Percentiles rank a stretch among this genome's conserved stretches.
These are phyloP conservation scores for Trypanosoma grayi DNA, from an alignment of 208 protist genomes.

Conservation along the genomic window DNA sequence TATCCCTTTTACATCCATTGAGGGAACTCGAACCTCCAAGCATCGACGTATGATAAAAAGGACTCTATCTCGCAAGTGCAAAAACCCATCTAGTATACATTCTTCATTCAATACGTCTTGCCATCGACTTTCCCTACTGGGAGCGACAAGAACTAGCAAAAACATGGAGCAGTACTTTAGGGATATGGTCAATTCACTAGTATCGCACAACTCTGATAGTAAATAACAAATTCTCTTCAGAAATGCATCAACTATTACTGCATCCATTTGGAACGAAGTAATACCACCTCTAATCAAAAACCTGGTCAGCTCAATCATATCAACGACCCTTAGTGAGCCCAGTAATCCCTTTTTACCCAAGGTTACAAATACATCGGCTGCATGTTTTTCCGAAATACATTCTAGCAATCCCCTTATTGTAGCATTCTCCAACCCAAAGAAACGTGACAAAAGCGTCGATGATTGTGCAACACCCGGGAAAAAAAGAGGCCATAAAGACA, in stretches of 20 bases:
- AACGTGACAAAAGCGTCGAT: not conserved
- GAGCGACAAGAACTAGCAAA: slow-evolving; percentile 14
- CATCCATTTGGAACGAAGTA: not conserved
- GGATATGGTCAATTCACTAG: slow-evolving; percentile 1
- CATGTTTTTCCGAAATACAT: not conserved
- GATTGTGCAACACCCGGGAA: not conserved
- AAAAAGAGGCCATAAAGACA: not conserved
- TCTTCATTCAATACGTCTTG: not conserved
- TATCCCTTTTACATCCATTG: slow-evolving; percentile 3
- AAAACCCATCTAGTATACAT: not conserved
- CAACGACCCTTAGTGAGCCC: not conserved
- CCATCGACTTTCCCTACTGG: slow-evolving; percentile 9
- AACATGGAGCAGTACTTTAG: slow-evolving; percentile 23
- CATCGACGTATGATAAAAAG: slow-evolving; percentile 16
- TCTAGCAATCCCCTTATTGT: not conserved
- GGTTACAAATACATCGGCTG: not conserved
- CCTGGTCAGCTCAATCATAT: slow-evolving; percentile 8
- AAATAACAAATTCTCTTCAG: not conserved
- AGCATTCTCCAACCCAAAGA: not conserved
- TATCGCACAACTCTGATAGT: not conserved
- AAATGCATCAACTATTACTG: not conserved
- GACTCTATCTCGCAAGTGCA: not conserved
- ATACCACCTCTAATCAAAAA: slow-evolving; percentile 3
- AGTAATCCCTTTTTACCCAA: not conserved
- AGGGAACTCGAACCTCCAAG: slow-evolving; percentile 4